These are phyloP conservation scores for Macaranga tanarius DNA, from an alignment of 441 rosid species.

Conservation along the genomic window DNA sequence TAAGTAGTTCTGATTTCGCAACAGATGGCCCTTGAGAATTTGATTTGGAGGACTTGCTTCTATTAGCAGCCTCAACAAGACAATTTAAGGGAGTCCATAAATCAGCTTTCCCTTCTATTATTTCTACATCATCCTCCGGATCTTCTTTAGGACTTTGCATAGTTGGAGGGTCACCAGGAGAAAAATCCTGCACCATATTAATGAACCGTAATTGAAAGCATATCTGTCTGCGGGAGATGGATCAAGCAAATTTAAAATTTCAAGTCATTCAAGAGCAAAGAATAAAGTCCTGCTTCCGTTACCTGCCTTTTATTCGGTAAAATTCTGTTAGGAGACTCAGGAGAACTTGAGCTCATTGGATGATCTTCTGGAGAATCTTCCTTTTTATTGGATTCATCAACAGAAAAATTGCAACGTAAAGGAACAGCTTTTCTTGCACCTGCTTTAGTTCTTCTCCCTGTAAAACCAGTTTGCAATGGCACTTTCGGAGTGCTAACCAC, in stretches of 20 bases:
- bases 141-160: constrained; percentile 29
- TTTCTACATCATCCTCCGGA: constrained; percentile 37
- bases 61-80: constrained; percentile 80
- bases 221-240: background rate
- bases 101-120: constrained; percentile 52
- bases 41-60: constrained; percentile 57
- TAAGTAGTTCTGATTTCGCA: constrained; percentile 33
- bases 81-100: constrained; percentile 70
- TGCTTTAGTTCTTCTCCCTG: constrained; percentile 61
- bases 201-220: background rate
- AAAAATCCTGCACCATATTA: constrained; percentile 39
- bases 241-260: constrained; percentile 1
- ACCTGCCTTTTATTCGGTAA: constrained; percentile 48
- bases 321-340: constrained; percentile 39
- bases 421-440: constrained; percentile 44
- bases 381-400: constrained; percentile 40
- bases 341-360: constrained; percentile 49
- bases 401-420: constrained; percentile 36
- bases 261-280: constrained; percentile 11
- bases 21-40: constrained; percentile 39
- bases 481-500: constrained; percentile 62
- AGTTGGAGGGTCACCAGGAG: constrained; percentile 36
- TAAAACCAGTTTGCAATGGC: constrained; percentile 47
- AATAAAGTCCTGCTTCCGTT: constrained; percentile 27
- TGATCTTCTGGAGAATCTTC: constrained; percentile 47